Evolutionary conservation across 805 yeast genomes (phyloP).

Genomic region (Candida montana): DNA sequence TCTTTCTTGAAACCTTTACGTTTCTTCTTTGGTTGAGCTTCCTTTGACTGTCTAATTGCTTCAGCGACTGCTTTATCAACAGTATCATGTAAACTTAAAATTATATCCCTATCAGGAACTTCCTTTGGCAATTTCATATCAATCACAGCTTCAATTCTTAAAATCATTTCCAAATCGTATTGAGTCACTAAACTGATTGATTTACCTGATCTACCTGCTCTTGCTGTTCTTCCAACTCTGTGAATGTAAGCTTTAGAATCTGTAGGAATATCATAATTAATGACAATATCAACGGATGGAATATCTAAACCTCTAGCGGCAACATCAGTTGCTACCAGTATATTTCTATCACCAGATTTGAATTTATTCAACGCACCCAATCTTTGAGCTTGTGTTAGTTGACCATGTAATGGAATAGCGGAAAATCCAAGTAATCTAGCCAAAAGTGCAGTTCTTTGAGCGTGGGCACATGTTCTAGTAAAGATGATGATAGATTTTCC

Average conservation of each 20-base stretch:
- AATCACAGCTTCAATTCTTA: slow-evolving; percentile 84
- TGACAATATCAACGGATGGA: slow-evolving; percentile 71
- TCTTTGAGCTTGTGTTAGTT: slow-evolving; percentile 77
- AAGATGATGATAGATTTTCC: slow-evolving; percentile 89
- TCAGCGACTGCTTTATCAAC: slow-evolving; percentile 91
- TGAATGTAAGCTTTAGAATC: slow-evolving; percentile 82
- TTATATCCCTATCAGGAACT: slow-evolving; percentile 68
- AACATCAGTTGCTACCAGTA: slow-evolving; percentile 77
- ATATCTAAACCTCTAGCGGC: slow-evolving; percentile 90
- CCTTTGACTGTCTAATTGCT: slow-evolving; percentile 52
- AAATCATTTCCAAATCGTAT: slow-evolving; percentile 83
- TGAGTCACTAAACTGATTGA: slow-evolving; percentile 88
- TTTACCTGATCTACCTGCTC: slow-evolving; percentile 87
- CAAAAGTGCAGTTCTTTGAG: slow-evolving; percentile 82
- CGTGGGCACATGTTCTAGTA: slow-evolving; percentile 92
- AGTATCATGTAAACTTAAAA: slow-evolving; percentile 72
- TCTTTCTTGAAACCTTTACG: slow-evolving; percentile 16
- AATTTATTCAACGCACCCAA: slow-evolving; percentile 77
- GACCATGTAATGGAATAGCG: slow-evolving; percentile 94
- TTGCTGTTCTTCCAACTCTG: slow-evolving; percentile 93
- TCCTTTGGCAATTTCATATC: slow-evolving; percentile 83
- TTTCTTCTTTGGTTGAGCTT: slow-evolving; percentile 23
- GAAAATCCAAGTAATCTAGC: slow-evolving; percentile 78
- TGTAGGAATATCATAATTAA: slow-evolving; percentile 76
- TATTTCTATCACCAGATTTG: slow-evolving; percentile 63